Conservation (phyloP, 1,139 yeast genomes). For the Debaryomyces psychrophilus region DNA sequence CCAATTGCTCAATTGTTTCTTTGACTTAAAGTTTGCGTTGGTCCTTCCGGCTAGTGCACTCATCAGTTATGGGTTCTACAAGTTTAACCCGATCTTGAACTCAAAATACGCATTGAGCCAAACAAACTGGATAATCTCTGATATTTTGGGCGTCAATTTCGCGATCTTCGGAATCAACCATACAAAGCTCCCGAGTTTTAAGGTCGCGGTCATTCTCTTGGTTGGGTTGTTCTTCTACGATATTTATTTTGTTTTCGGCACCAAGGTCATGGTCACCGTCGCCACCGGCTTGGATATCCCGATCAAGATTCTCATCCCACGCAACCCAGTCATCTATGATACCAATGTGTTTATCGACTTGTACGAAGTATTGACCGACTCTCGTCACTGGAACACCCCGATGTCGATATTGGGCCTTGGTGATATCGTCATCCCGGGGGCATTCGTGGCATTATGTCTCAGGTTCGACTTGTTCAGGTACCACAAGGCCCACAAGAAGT, state of each 20-base stretch:
- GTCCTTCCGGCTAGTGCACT: constrained; percentile 25
- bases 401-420: constrained; percentile 51
- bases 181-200: constrained; percentile 41
- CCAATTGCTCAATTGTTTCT: constrained; percentile 33
- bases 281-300: constrained; percentile 63
- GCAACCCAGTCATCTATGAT: constrained; percentile 17
- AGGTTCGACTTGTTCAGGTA: constrained; percentile 50
- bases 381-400: constrained; percentile 10
- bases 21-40: constrained; percentile 36
- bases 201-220: constrained; percentile 48
- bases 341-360: constrained; percentile 7
- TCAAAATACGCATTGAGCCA: constrained; percentile 13
- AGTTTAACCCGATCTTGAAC: constrained; percentile 26
- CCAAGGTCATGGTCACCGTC: constrained; percentile 64
- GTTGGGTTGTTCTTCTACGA: constrained; percentile 61
- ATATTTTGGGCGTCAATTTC: constrained; percentile 37
- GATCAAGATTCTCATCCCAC: constrained; percentile 55
- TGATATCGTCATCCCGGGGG: constrained; percentile 63
- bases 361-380: constrained; percentile 9
- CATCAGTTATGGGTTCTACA: constrained; percentile 23
- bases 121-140: constrained; percentile 34
- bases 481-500: constrained; percentile 25
- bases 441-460: constrained; percentile 50
- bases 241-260: constrained; percentile 65
- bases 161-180: constrained; percentile 40